A percentile compares a stretch with the other conserved stretches of the same genome.
phyloP scores from a whole-genome alignment of 768 basidiomycete species.

The Tephrocybe sp. region DNA sequence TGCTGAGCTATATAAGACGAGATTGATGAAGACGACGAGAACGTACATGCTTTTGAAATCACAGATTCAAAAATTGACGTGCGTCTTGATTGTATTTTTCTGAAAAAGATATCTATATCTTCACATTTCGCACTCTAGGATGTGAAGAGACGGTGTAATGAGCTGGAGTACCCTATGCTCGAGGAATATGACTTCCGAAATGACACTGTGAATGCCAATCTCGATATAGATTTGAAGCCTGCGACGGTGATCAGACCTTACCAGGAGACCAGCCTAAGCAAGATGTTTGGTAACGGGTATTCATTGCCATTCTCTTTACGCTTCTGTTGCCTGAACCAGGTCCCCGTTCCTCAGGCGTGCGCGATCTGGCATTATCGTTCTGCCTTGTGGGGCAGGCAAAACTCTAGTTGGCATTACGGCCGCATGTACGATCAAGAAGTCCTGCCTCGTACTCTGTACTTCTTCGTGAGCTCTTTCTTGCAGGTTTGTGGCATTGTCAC shows the following conservation, averaged over 20 bases:
- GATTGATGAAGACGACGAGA: conserved; percentile 96
- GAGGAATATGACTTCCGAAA: conserved; percentile 99
- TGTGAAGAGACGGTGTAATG: conserved; percentile 95
- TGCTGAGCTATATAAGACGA: conserved; percentile 58
- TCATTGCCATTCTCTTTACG: conserved; percentile 4
- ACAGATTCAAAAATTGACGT: conserved; percentile 93
- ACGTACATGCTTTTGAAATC: conserved; percentile 96
- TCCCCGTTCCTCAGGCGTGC: conserved; percentile 68
- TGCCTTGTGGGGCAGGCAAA: conserved; percentile 98
- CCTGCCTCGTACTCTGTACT: conserved; percentile 94
- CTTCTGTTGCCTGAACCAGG: conserved; percentile 7
- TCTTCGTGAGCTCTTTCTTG: conserved; percentile 72
- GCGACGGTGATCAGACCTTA: conserved; percentile 97
- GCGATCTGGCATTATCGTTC: conserved; percentile 95
- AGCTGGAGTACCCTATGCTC: conserved; percentile 95
- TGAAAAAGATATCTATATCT: neutral
- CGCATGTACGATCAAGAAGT: conserved; percentile 99
- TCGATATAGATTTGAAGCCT: conserved; percentile 98
- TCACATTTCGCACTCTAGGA: conserved; percentile 48
- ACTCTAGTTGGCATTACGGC: conserved; percentile 99
- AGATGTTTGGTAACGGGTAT: conserved; percentile 99
- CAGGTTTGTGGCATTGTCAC: conserved; percentile 8
- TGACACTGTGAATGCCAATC: conserved; percentile 92
- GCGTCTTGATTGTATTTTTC: conserved; percentile 22
- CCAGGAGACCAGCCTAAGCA: conserved; percentile 96